Evolutionary conservation across 192 early-diverging fungal genomes (phyloP), one percentile per base, ranked within the genome.

Genomic region (Podila verticillata): DNA sequence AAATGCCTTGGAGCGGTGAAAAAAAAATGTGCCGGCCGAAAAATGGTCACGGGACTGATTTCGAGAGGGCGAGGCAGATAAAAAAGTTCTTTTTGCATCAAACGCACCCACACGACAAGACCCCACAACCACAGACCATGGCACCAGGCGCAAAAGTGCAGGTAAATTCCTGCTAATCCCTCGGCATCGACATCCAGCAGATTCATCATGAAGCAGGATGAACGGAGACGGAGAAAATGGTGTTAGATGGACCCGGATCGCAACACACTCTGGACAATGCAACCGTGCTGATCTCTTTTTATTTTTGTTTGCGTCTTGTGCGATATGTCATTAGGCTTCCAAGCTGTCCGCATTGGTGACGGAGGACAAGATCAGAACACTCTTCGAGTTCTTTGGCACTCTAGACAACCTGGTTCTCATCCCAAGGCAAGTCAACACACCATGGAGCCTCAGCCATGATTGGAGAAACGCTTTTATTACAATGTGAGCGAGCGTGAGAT

Each of bases 61-160:
- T n/a, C n/a, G n/a, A 44, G 39, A 44, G 1, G n/a, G 12, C 2
- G 39, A 17, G 24, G 51, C 17, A 54, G 20, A n/a, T 54, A 54
- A 26, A 54, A 54, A 54, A 22, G 51, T 19, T 54, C 22, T 54
- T 51, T 54, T 54, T n/a, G 24, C 51, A 24, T 54, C 51, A 54
- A 8, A 54, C 7, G 51, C 24, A 54, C 51, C 17, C 39, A 44
- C 39, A 61, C 60, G 32, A n/a, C 32, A 26, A n/a, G 30, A 61
- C 32, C 9, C 13, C 15, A n/a, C 20, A 61, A 44, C 32, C 34
- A 44, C 13, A n/a, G 44, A 63, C 13, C 32, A 78, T 78, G 74
- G 74, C 74, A 19, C 48, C 69, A 70, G 74, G 74, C 64, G 74
- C 74, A 66, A 78, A 78, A 78, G 74, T 78, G 63, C 74, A 78